Percentiles rank a stretch among this genome's conserved stretches.
Conservation (phyloP, 345 rosid genomes). For the Syzygium aqueum region DNA sequence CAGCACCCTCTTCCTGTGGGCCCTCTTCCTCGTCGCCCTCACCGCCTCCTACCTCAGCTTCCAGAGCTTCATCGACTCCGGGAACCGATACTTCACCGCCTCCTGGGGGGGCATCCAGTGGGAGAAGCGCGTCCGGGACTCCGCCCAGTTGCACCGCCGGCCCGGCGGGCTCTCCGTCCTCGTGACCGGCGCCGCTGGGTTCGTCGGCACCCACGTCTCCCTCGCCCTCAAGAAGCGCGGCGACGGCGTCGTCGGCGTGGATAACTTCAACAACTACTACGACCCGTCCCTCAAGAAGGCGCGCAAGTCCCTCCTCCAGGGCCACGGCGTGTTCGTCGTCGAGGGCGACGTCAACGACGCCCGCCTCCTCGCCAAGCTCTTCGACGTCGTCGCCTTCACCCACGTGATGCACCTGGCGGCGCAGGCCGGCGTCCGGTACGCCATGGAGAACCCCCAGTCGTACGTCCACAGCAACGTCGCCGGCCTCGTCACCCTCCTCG, state of each 20-base stretch:
- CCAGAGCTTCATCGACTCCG: constrained; percentile 33
- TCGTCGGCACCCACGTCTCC: constrained; percentile 28
- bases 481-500: constrained; percentile 24
- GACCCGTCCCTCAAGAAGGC: constrained; percentile 23
- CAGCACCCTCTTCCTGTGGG: constrained; percentile 42
- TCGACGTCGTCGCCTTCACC: constrained; percentile 22
- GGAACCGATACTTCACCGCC: constrained; percentile 24
- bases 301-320: constrained; percentile 5
- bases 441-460: constrained; percentile 26
- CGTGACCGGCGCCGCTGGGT: constrained; percentile 27
- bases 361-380: constrained; percentile 23
- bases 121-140: constrained; percentile 20
- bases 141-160: constrained; percentile 16
- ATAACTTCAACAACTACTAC: constrained; percentile 27
- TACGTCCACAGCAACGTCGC: constrained; percentile 26
- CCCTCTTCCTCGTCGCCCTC: constrained; percentile 34
- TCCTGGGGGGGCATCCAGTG: constrained; percentile 27
- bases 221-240: constrained; percentile 23
- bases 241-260: constrained; percentile 27
- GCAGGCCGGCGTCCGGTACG: constrained; percentile 29
- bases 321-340: constrained; percentile 11
- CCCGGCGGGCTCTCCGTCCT: constrained; percentile 23
- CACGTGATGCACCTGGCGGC: constrained; percentile 37
- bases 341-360: constrained; percentile 29
- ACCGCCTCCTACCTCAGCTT: constrained; percentile 44